Conservation (phyloP, 495 filamentous ascomycete species). For the Hyaloscypha bicolor region DNA sequence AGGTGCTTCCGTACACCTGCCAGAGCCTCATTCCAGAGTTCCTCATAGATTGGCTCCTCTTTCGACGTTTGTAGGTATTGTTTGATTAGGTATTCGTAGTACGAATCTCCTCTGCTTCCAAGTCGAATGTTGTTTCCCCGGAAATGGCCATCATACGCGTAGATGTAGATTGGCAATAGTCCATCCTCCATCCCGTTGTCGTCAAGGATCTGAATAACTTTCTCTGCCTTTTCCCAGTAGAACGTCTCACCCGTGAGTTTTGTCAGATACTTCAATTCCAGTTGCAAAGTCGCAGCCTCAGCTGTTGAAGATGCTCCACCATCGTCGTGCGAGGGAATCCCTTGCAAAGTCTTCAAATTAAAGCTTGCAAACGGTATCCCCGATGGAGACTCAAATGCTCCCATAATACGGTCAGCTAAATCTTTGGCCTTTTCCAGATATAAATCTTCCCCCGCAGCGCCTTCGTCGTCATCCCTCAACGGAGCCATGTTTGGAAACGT, state of each 20-base stretch:
- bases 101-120: slow-evolving; percentile 91
- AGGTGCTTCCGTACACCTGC: slow-evolving; percentile 88
- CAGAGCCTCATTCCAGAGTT: slow-evolving; percentile 90
- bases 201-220: slow-evolving; percentile 88
- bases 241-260: slow-evolving; percentile 90
- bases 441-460: slow-evolving; percentile 76
- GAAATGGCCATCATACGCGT: slow-evolving; percentile 78
- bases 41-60: slow-evolving; percentile 81
- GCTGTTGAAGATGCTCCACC: slow-evolving; percentile 91
- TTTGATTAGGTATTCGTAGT: slow-evolving; percentile 98
- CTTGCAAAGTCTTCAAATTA: slow-evolving; percentile 74
- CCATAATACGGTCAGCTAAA: slow-evolving; percentile 81
- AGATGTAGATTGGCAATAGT: slow-evolving; percentile 87
- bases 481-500: slow-evolving; percentile 68
- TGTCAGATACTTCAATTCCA: slow-evolving; percentile 97
- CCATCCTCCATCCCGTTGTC: slow-evolving; percentile 76
- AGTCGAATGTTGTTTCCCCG: slow-evolving; percentile 83
- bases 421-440: slow-evolving; percentile 97
- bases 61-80: slow-evolving; percentile 92
- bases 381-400: slow-evolving; percentile 83
- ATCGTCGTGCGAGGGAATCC: slow-evolving; percentile 78
- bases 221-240: slow-evolving; percentile 79
- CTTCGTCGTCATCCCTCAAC: slow-evolving; percentile 47
- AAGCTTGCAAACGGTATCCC: slow-evolving; percentile 91
- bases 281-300: slow-evolving; percentile 87